phyloP scores from a whole-genome alignment of 371 early-diverging fungal species.

The Mucor ambiguus region DNA sequence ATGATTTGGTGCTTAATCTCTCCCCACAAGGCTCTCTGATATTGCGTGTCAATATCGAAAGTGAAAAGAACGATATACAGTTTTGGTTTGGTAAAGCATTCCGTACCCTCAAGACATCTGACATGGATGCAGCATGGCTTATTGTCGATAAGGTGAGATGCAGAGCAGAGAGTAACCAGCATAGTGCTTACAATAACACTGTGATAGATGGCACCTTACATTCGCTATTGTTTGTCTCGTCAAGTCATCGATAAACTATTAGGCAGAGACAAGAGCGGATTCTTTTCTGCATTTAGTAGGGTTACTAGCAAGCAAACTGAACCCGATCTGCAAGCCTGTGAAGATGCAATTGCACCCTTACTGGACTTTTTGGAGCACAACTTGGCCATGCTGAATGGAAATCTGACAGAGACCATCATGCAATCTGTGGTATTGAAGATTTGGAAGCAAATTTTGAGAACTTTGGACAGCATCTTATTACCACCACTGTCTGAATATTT shows the following conservation, averaged over 20 bases:
- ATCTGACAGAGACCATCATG: constrained; percentile 70
- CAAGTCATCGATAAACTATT: constrained; percentile 21
- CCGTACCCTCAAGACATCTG: constrained; percentile 63
- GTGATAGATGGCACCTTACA: constrained; percentile 44
- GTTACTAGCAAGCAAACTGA: constrained; percentile 10
- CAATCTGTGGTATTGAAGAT: constrained; percentile 72
- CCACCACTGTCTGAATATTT: constrained; percentile 73
- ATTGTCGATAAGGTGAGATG: constrained; percentile 60
- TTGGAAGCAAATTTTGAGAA: constrained; percentile 77
- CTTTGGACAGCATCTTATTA: constrained; percentile 68
- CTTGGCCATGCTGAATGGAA: constrained; percentile 66
- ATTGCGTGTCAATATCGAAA: constrained; percentile 79
- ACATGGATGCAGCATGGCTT: constrained; percentile 60
- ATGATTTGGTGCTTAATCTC: constrained; percentile 79
- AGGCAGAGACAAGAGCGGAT: constrained; percentile 24
- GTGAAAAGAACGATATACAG: constrained; percentile 84
- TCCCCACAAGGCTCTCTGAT: constrained; percentile 79
- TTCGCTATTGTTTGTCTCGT: constrained; percentile 54
- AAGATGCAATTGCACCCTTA: constrained; percentile 65
- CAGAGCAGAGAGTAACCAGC: background rate
- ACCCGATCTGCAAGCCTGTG: constrained; percentile 62
- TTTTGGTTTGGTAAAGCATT: constrained; percentile 84
- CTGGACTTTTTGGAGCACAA: constrained; percentile 83
- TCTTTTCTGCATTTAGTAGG: constrained; percentile 22
- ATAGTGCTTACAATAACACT: background rate